Evolutionary conservation across 1,284 basidiomycete species (phyloP), one percentile per base, ranked within the genome.

Genomic region (Anthracocystis walkeri): DNA sequence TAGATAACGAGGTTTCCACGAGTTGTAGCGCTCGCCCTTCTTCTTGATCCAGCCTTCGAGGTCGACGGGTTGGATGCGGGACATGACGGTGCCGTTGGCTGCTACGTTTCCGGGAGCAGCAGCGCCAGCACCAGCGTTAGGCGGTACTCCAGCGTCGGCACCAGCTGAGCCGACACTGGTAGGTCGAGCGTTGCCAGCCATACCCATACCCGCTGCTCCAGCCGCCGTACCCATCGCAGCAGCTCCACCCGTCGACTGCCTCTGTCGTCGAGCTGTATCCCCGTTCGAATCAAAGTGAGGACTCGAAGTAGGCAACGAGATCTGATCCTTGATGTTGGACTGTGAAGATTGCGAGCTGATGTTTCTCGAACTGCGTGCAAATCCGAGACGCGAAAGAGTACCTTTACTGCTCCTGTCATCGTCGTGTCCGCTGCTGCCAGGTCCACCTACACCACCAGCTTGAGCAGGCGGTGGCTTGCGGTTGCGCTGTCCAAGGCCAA

Each of bases 1-100:
- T 78, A 97, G 93, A 87, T 93, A 99, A 51, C 96, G 88, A 78
- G 89, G 85, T 87, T 97, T 98, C 97, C 96, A 99, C 16, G 89
- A 89, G 82, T 93, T 94, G 86, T 97, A 98, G 65, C 92, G 88
- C 60, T 97, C 96, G 20, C 94, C 93, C 87, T 91, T 93, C 89
- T 99, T 99, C 85, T 92, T 90, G 90, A 99, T 92, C 92, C 94
- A 98, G 10, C 97, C 83, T 53, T 82, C 80, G 21, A 80, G 64
- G 42, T 84, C 83, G 33, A 83, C 80, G 0, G 82, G 79, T 33
- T 81, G 72, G 65, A 85, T 81, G 14, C 82, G 79, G 23, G 71
- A 56, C 77, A 84, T 80, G 23, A 84, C 83, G 4, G 77, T 62
- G 5, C 70, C 69, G n/a, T 60, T 31, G 21, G 64, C 57, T 2